Percentiles rank a stretch among this genome's conserved stretches.
phyloP scores from a whole-genome alignment of 805 yeast genomes.

The Pichia heedii region DNA sequence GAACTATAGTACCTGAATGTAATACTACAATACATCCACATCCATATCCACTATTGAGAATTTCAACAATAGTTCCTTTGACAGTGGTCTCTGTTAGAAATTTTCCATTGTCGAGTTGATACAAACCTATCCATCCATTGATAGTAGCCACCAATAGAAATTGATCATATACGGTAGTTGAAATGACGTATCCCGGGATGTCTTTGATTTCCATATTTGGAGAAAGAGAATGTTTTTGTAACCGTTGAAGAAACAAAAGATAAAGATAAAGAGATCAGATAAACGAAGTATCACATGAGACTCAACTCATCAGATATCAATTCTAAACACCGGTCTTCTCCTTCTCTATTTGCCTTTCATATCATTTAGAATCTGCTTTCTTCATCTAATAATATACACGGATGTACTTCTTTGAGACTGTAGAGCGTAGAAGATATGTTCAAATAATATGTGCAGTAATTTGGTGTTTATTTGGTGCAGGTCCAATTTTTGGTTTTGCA shows the following conservation, averaged over 20 bases:
- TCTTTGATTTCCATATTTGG: neutral
- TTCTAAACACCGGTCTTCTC: neutral
- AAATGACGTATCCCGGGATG: neutral
- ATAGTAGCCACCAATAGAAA: neutral
- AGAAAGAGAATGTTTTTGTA: too few species aligned
- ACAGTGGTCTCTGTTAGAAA: neutral
- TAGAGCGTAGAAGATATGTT: slow-evolving; percentile 24
- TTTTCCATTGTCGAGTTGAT: neutral
- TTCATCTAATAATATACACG: neutral
- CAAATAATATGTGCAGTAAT: slow-evolving; percentile 43
- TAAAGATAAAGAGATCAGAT: too few species aligned
- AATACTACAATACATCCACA: neutral
- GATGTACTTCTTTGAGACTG: slow-evolving; percentile 27
- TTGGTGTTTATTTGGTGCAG: slow-evolving; percentile 50
- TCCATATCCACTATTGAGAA: neutral
- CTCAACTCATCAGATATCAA: too few species aligned
- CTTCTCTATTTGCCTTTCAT: neutral
- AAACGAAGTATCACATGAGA: too few species aligned
- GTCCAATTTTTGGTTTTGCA: slow-evolving; percentile 53
- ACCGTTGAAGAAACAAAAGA: neutral
- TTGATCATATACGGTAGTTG: neutral
- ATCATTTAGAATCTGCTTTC: neutral
- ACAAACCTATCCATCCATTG: neutral
- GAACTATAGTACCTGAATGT: neutral
- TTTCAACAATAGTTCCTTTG: neutral